phyloP scores from a whole-genome alignment of 2,329 filamentous ascomycete species.

The Hymenoscyphus albidus region DNA sequence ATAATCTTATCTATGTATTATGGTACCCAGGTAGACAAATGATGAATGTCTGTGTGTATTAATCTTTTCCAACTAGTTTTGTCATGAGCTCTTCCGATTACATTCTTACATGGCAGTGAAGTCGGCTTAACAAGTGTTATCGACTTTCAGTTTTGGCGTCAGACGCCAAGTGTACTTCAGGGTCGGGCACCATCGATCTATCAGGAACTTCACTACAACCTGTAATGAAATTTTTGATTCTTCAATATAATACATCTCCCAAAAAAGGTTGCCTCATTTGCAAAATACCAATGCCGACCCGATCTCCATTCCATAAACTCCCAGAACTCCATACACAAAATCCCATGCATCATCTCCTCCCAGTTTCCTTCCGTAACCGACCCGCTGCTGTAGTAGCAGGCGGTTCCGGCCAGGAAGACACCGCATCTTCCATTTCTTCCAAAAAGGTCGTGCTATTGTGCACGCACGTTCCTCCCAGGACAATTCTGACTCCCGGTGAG shows the following conservation, averaged over 20 bases:
- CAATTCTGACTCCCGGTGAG: constrained; percentile 81
- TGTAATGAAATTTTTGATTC: not conserved
- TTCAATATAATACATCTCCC: not conserved
- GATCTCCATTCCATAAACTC: not conserved
- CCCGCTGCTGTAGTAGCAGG: constrained; percentile 35
- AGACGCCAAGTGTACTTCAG: too few species aligned
- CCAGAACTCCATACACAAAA: not conserved
- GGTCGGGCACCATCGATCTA: too few species aligned
- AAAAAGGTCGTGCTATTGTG: constrained; percentile 87
- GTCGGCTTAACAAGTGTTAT: too few species aligned
- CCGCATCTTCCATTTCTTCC: constrained; percentile 87
- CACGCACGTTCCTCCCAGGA: constrained; percentile 81
- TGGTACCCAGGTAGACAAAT: constrained; percentile 15
- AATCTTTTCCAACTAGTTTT: not conserved
- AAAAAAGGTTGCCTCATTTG: not conserved
- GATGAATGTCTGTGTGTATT: not conserved
- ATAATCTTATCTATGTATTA: constrained; percentile 16
- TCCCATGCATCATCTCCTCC: constrained; percentile 22
- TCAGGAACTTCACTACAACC: too few species aligned
- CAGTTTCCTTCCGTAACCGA: constrained; percentile 35
- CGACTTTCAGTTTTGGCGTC: too few species aligned
- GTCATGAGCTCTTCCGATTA: too few species aligned
- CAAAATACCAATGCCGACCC: not conserved
- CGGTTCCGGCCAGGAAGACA: constrained; percentile 78
- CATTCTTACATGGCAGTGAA: too few species aligned